These are phyloP conservation scores for Kalmusia sp. DNA, from an alignment of 2,329 filamentous ascomycete genomes.

Conservation along the genomic window DNA sequence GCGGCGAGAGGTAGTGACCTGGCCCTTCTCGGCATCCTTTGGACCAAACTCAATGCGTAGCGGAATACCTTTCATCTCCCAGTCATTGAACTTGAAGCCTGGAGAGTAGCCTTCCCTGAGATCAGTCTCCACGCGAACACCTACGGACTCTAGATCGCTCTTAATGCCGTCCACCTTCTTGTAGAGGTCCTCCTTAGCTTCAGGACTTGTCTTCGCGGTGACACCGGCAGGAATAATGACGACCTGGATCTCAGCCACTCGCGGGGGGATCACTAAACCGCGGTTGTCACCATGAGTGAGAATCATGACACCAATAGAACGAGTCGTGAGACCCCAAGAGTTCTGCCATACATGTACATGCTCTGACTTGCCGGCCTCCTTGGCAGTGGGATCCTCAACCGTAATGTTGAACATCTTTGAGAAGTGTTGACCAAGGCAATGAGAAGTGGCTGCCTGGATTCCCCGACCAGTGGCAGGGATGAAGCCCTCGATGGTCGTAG, in stretches of 20 bases:
- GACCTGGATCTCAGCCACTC: constrained; percentile 84
- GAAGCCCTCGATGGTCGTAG: constrained; percentile 95
- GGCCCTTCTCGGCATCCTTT: constrained; percentile 86
- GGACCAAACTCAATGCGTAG: constrained; percentile 95
- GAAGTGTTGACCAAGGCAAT: constrained; percentile 96
- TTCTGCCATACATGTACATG: constrained; percentile 96
- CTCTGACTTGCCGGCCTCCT: constrained; percentile 65
- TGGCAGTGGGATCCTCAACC: constrained; percentile 84
- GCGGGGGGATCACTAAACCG: constrained; percentile 89
- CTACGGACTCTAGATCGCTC: constrained; percentile 71
- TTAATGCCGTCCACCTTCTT: constrained; percentile 77
- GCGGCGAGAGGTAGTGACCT: constrained; percentile 84
- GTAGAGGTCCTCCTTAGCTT: constrained; percentile 78
- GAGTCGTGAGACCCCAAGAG: constrained; percentile 97
- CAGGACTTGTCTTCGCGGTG: constrained; percentile 76
- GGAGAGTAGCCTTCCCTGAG: constrained; percentile 87
- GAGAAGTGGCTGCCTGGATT: constrained; percentile 95
- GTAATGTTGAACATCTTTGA: constrained; percentile 99
- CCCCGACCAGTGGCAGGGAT: constrained; percentile 95
- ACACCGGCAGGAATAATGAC: constrained; percentile 93
- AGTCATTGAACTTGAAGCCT: constrained; percentile 98
- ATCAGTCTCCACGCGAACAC: constrained; percentile 81
- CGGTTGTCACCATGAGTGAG: constrained; percentile 98
- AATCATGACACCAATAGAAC: constrained; percentile 98
- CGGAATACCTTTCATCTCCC: constrained; percentile 95